A percentile compares a stretch with the other conserved stretches of the same genome.
phyloP scores from a whole-genome alignment of 805 yeast genomes.

The Teunomyces kruisii region DNA sequence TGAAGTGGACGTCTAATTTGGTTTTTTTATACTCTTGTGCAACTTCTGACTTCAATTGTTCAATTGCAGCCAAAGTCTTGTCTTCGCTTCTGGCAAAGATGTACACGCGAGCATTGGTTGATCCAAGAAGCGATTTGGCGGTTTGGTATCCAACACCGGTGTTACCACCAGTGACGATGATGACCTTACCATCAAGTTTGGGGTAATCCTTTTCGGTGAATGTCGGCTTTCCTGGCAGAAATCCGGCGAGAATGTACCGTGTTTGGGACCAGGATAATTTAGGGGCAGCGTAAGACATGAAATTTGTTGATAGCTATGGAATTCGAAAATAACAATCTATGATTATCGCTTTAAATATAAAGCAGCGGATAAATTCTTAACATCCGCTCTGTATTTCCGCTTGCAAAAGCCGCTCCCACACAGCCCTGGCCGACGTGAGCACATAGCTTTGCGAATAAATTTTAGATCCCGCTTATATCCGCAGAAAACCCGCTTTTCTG shows the following conservation, averaged over 20 bases:
- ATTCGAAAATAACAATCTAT: too few relatives aligned
- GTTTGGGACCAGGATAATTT: not conserved
- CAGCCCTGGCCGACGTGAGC: too few relatives aligned
- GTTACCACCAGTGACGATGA: constrained; percentile 40
- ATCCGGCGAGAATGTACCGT: constrained; percentile 5
- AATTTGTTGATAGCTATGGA: too few relatives aligned
- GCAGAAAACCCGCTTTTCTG: too few relatives aligned
- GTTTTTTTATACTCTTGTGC: constrained; percentile 16
- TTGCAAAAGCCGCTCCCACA: too few relatives aligned
- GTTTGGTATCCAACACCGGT: constrained; percentile 34
- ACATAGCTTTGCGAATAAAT: too few relatives aligned
- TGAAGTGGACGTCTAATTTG: constrained; percentile 5
- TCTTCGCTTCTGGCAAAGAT: constrained; percentile 34
- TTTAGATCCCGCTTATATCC: too few relatives aligned
- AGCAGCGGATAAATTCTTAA: too few relatives aligned
- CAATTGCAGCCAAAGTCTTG: constrained; percentile 29
- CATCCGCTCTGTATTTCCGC: too few relatives aligned
- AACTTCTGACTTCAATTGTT: constrained; percentile 20
- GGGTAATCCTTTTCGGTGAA: constrained; percentile 33
- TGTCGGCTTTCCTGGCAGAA: constrained; percentile 15
- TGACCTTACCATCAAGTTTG: constrained; percentile 33
- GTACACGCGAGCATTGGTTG: constrained; percentile 34
- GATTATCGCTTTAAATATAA: too few relatives aligned
- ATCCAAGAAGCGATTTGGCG: constrained; percentile 24
- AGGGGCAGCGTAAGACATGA: constrained; percentile 2